Base-by-base conservation (phyloP, 768 basidiomycete species). In the Leccinum subgranulosum region DNA sequence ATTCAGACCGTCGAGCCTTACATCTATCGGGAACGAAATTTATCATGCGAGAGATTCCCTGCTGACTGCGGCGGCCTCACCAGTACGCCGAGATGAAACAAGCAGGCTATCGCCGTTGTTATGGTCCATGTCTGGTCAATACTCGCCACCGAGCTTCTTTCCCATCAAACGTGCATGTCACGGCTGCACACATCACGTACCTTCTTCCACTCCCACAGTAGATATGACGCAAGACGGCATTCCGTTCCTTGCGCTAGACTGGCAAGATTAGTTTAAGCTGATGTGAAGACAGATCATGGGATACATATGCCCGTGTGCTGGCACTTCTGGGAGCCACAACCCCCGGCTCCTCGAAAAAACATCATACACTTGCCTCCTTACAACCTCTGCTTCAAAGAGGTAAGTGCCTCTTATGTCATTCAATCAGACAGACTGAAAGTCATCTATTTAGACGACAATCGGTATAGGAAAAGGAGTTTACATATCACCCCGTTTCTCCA, bases 321-420 rank as follows among this genome's bases (percentile, higher is more conserved):
- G 61, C 49, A 56, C 41, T 31, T 53, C 49, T 56, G 53, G 57
- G 49, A 59, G 49, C 29, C 3, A 14, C 49, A 9, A 11, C 28
- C n/a, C 10, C 34, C 17, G 39, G 15, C 29, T 5, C 17, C 12
- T 39, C 23, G 14, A 27, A 21, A 25, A n/a, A 21, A 19, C 15
- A 7, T 11, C 25, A 4, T 3, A 49, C 46, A 52, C 51, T 31
- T 49, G 39, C 28, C 47, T 51, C 19, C 14, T 12, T 29, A 14
- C 27, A 36, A 27, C 39, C 9, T 29, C 34, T 43, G 23, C 4
- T 43, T 4, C 19, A 48, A 21, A 2, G 19, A 45, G n/a, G 21
- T 27, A 36, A 34, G 50, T 52, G 3, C 23, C 27, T 12, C 31
- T 50, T 39, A 17, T 12, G 19, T 27, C 19, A 29, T 19, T 19